Evolutionary conservation across 129 eudicot genomes (phyloP), one percentile per base, ranked within the genome.

Genomic region (Helichrysum umbraculigerum): DNA sequence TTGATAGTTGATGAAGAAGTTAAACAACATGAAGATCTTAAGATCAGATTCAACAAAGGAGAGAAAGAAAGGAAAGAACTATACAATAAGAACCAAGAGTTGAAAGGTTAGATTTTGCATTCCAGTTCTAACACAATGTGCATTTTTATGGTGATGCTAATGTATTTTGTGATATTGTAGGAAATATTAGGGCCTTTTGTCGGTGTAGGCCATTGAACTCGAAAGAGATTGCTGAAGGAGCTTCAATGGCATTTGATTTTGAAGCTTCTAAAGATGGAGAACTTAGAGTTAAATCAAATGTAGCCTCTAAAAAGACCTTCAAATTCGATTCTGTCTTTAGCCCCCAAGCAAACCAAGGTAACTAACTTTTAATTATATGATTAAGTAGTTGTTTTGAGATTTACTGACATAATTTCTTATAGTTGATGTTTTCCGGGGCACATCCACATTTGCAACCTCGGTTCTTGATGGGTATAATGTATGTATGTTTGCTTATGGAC

Each of bases 401-500:
- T 29, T 39, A 54, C 61, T 60, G 68, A 70, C 15, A 37, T 42
- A 33, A 58, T n/a, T 25, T 64, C 39, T 71, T 77, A 68, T 64
- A 93, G 98, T 70, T 80, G 91, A 88, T 75, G 88, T 93, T 54
- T 93, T 91, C 54, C 91, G 91, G 97, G 98, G 91, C 60, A 91
- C 96, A 5, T 88, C 96, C 25, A 81, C 98, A 57, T 84, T 93
- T 81, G 98, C 97, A 69, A 89, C 89, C 35, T 93, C 98, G 25
- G 98, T 93, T 71, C 81, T 93, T 33, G 98, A 93, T 84, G 98
- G 98, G 65, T 93, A 87, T 81, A 93, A 93, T 68, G 93, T 89
- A 17, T 93, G 98, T 76, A 93, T 93, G 78, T 93, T 93, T 84
- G 98, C 98, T 17, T 93, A 88, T 71, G 98, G 98, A 30, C 98